These are phyloP conservation scores for Collybia mongolica DNA, from an alignment of 768 basidiomycete species.

Conservation along the genomic window DNA sequence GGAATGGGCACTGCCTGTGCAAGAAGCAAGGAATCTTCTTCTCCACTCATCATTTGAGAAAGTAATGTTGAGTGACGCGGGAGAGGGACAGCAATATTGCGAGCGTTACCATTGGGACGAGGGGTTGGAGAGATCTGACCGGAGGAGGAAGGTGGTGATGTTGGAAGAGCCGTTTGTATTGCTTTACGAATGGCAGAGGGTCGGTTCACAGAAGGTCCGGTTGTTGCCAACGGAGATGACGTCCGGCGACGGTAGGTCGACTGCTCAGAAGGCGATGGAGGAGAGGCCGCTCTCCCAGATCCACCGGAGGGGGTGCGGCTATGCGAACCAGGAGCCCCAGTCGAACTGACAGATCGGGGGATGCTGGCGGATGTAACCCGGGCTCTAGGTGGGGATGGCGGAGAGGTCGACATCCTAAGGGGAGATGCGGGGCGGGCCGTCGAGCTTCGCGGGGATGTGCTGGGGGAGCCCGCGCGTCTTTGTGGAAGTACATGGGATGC, in stretches of 20 bases:
- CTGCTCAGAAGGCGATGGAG: slow-evolving; percentile 38
- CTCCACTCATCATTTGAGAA: slow-evolving; percentile 32
- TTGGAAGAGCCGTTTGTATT: slow-evolving; percentile 34
- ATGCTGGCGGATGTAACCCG: slow-evolving; percentile 25
- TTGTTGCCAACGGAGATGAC: slow-evolving; percentile 47
- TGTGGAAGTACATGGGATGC: slow-evolving; percentile 54
- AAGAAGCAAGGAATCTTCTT: slow-evolving; percentile 65
- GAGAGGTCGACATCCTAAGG: slow-evolving; percentile 44
- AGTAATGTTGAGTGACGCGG: slow-evolving; percentile 41
- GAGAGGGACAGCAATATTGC: slow-evolving; percentile 29
- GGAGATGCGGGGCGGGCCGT: slow-evolving; percentile 46
- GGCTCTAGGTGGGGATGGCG: slow-evolving; percentile 41
- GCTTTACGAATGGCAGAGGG: slow-evolving; percentile 36
- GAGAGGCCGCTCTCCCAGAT: slow-evolving; percentile 36
- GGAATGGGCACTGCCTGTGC: slow-evolving; percentile 77
- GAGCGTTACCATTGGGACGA: slow-evolving; percentile 21
- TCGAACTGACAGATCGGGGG: slow-evolving; percentile 43
- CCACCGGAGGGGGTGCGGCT: slow-evolving; percentile 36
- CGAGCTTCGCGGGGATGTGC: slow-evolving; percentile 33
- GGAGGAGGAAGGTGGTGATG: slow-evolving; percentile 33
- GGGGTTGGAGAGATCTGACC: slow-evolving; percentile 28
- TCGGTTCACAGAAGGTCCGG: slow-evolving; percentile 27
- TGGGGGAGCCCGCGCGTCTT: slow-evolving; percentile 44
- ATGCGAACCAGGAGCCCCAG: slow-evolving; percentile 31
- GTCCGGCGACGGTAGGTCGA: slow-evolving; percentile 39